A percentile compares a stretch with the other conserved stretches of the same genome.
phyloP scores from a whole-genome alignment of 2,329 filamentous ascomycete genomes.

The Phaeosphaeriaceae sp. region DNA sequence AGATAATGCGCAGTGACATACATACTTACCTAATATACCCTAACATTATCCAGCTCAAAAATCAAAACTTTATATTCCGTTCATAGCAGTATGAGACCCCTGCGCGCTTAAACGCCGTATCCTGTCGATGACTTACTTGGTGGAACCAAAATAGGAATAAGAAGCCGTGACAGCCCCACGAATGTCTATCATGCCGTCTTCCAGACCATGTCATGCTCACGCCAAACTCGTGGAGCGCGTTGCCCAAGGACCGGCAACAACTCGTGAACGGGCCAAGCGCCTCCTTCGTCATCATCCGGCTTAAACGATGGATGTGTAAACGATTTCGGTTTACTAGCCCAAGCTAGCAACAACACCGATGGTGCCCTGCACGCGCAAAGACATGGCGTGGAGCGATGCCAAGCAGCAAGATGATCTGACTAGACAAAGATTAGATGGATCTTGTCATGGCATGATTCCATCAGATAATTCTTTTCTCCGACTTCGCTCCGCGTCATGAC shows the following conservation, averaged over 20 bases:
- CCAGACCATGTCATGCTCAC: not conserved
- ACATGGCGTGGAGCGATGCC: constrained; percentile 11
- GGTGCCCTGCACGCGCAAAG: constrained; percentile 22
- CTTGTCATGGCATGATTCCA: constrained; percentile 14
- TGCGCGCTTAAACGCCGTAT: too few relatives aligned
- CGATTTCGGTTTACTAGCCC: constrained; percentile 25
- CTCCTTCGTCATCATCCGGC: constrained; percentile 33
- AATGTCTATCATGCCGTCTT: too few relatives aligned
- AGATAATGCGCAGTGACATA: not conserved
- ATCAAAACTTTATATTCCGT: not conserved
- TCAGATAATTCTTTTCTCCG: constrained; percentile 10
- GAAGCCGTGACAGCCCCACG: too few relatives aligned
- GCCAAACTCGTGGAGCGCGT: not conserved
- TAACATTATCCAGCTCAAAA: not conserved
- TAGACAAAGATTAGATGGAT: constrained; percentile 14
- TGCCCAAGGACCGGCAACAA: not conserved
- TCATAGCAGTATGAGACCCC: too few relatives aligned
- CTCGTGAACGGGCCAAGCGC: constrained; percentile 16
- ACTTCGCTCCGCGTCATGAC: constrained; percentile 16
- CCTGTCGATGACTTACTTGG: too few relatives aligned
- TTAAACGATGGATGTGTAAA: constrained; percentile 19
- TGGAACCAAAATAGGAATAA: too few relatives aligned
- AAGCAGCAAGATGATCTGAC: constrained; percentile 38
- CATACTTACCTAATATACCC: not conserved
- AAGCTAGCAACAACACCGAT: constrained; percentile 26